phyloP scores from a whole-genome alignment of 305 asterid species.

The Rubia occidens region DNA sequence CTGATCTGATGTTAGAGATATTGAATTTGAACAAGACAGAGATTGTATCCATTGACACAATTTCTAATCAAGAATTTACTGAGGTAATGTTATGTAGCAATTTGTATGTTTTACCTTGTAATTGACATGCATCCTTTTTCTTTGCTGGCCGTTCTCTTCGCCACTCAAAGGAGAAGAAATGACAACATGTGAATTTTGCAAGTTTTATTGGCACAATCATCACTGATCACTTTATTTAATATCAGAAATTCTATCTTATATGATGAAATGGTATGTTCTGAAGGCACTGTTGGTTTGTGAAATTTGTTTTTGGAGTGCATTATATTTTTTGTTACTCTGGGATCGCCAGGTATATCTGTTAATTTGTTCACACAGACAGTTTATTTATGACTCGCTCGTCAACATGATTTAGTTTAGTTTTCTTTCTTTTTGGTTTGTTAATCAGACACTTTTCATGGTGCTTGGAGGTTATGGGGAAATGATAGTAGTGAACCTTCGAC shows the following conservation, averaged over 20 bases:
- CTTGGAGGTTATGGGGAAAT: not conserved
- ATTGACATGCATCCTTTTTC: not conserved
- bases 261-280: not conserved
- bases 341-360: not conserved
- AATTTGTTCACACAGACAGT: not conserved
- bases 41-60: slow-evolving; percentile 67
- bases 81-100: slow-evolving; percentile 50
- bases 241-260: not conserved
- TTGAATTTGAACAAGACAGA: slow-evolving; percentile 92
- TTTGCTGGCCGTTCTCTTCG: not conserved
- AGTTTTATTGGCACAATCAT: not conserved
- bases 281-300: not conserved
- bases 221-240: not conserved
- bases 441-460: not conserved
- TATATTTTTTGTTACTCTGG: not conserved
- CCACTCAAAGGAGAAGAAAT: not conserved
- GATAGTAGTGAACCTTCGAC: not conserved
- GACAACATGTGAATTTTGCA: not conserved
- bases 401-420: not conserved
- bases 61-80: slow-evolving; percentile 93
- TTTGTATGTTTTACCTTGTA: not conserved
- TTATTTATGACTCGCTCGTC: not conserved
- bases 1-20: slow-evolving; percentile 75
- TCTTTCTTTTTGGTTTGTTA: not conserved
- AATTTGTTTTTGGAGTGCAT: not conserved